Percentiles rank a stretch among this genome's conserved stretches.
These are phyloP conservation scores for Polygonum maritimum DNA, from an alignment of 148 eudicot genomes.

Conservation along the genomic window DNA sequence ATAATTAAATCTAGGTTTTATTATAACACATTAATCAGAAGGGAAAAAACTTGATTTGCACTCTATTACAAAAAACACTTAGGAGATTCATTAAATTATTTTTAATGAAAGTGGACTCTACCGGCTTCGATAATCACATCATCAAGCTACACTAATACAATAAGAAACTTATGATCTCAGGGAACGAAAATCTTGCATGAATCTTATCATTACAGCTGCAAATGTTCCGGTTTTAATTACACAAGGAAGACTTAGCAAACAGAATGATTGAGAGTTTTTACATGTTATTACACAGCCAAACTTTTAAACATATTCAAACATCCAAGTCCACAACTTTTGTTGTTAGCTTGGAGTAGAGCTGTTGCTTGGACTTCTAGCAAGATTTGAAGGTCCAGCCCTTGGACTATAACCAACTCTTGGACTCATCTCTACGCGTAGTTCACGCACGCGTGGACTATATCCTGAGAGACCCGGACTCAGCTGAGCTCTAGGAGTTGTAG, in stretches of 20 bases:
- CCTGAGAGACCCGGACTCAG: slow-evolving; percentile 40
- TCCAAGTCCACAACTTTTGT: not conserved
- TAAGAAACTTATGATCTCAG: not conserved
- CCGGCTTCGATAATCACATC: not conserved
- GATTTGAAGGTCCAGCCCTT: slow-evolving; percentile 4
- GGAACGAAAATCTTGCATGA: not conserved
- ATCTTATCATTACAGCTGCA: not conserved
- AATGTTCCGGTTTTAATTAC: not conserved
- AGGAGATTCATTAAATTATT: too few species aligned
- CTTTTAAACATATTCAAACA: not conserved
- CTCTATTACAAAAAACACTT: too few species aligned
- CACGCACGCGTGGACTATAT: slow-evolving; percentile 51
- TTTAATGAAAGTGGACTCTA: not conserved
- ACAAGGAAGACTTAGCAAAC: not conserved
- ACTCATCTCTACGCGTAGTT: slow-evolving; percentile 18
- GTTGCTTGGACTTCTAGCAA: slow-evolving; percentile 2
- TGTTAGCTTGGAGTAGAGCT: not conserved
- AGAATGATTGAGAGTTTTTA: not conserved
- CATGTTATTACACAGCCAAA: not conserved
- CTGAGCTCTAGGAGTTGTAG: slow-evolving; percentile 20
- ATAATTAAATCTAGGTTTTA: too few species aligned
- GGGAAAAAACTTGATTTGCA: too few species aligned
- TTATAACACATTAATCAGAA: too few species aligned
- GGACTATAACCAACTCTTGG: slow-evolving; percentile 11
- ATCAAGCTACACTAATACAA: not conserved